phyloP scores from a whole-genome alignment of 164 flowering plant genomes.

The Chimonanthus salicifolius region DNA sequence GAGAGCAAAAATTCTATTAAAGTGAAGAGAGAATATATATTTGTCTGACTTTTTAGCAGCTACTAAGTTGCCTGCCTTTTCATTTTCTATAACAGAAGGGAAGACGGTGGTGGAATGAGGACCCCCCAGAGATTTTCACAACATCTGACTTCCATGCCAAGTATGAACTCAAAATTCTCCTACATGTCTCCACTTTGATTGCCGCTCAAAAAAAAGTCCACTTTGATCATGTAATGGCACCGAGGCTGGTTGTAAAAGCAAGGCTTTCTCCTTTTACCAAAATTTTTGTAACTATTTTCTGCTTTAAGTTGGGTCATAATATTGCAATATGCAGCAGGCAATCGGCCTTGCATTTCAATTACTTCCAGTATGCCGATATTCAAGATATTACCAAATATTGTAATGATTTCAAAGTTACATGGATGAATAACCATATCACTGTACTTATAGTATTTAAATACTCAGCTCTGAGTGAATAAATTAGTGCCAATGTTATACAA shows the following conservation, averaged over 20 bases:
- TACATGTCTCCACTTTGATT: neutral
- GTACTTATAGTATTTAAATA: too few species aligned
- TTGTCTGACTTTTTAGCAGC: neutral
- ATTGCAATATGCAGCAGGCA: neutral
- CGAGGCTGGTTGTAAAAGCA: neutral
- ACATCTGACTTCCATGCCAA: conserved; percentile 54
- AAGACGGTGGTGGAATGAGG: conserved; percentile 67
- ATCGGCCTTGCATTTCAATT: neutral
- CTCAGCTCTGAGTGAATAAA: neutral
- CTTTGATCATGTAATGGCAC: neutral
- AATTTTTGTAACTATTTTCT: too few species aligned
- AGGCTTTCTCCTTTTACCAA: neutral
- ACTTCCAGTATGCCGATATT: neutral
- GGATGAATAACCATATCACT: neutral
- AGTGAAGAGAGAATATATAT: neutral
- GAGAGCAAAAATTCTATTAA: neutral
- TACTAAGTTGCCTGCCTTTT: neutral
- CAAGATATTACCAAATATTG: neutral
- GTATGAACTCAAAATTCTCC: conserved; percentile 36
- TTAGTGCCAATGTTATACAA: too few species aligned
- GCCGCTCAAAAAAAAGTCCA: too few species aligned
- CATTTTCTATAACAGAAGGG: conserved; percentile 53
- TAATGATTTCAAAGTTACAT: neutral
- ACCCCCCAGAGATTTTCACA: conserved; percentile 45
- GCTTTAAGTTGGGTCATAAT: neutral